These are phyloP conservation scores for Fomitopsis schrenkii DNA, from an alignment of 1,284 basidiomycete species.

Conservation along the genomic window DNA sequence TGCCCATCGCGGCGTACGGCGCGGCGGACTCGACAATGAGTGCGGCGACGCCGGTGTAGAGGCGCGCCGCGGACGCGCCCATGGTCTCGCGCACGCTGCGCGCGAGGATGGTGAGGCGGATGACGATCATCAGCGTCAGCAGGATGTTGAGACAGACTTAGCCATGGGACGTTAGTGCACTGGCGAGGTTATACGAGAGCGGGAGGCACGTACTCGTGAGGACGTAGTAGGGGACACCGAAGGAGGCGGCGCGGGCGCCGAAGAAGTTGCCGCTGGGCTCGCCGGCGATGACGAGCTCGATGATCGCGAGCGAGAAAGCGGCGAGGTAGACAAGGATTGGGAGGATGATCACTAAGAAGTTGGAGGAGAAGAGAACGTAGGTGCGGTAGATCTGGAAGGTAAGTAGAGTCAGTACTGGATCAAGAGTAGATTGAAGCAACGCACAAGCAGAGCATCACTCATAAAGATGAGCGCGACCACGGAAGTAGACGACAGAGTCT, in stretches of 20 bases:
- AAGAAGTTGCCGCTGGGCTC: conserved; percentile 15
- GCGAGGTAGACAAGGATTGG: conserved; percentile 17
- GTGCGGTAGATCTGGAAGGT: conserved; percentile 15
- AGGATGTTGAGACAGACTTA: conserved; percentile 12
- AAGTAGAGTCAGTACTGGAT: background rate
- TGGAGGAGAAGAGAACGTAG: conserved; percentile 14
- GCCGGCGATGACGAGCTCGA: conserved; percentile 13
- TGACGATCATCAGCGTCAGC: conserved; percentile 14
- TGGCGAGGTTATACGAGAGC: background rate
- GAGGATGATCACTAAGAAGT: conserved; percentile 11
- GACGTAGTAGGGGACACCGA: conserved; percentile 16
- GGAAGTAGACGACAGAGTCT: conserved; percentile 13
- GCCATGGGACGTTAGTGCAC: background rate
- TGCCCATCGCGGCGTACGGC: conserved; percentile 12
- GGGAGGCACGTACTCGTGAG: conserved; percentile 2
- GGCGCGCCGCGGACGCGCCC: conserved; percentile 9
- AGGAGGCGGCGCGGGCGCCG: conserved; percentile 11
- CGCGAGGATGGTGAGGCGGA: conserved; percentile 10
- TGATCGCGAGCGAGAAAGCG: conserved; percentile 12
- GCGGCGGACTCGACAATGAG: conserved; percentile 19
- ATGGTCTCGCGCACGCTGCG: conserved; percentile 7
- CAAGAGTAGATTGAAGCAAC: background rate
- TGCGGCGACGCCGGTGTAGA: conserved; percentile 14
- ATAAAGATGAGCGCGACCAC: conserved; percentile 12
- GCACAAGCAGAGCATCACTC: conserved; percentile 13